Base-by-base conservation (phyloP, 768 basidiomycete genomes). In the Lyophyllum shimeji region DNA sequence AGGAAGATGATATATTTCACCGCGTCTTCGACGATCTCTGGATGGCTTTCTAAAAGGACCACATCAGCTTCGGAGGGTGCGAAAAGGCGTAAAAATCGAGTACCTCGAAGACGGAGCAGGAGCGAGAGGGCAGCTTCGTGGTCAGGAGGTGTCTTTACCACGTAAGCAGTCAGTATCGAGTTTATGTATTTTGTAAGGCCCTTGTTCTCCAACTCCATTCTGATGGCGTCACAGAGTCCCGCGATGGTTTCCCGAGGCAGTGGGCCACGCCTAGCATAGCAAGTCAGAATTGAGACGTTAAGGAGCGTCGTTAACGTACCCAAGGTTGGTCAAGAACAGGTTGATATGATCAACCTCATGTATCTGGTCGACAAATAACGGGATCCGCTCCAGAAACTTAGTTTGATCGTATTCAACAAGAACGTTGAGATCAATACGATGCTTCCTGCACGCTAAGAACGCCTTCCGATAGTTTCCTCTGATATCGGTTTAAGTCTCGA, bases 1-100 rank as follows among this genome's bases (percentile, higher is more conserved):
- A 99, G 82, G 79, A 98, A 99, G 69, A 98, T 98, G 68, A 98
- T 89, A 66, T 98, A 99, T 67, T 95, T 98, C 64, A 98, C 90
- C 6, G 97, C 97, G 56, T 98, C 95, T 66, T 99, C 95, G 13
- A 97, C 92, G 2, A 94, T 70, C 24, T 84, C 79, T 0, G 90
- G 84, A 59, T 92, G 80, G 8, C 77, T 73, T 25, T 81, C 68
- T 87, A 54, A 37, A 29, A 25, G 24, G 7, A 44, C 33, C 24
- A 43, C 34, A 58, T 40, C 6, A 50, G 48, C 75, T 77, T 39
- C 8, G 43, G 7, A 53, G 46, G 12, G 3, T 29, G 29, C 23
- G 18, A 27, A 31, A 44, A 56, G 4, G 7, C 11, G 18, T 15
- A n/a, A 15, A 7, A 3, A 21, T 18, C 24, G 52, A 34, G 27